Evolutionary conservation across 805 yeast genomes (phyloP).

Genomic region (Kodamaea nitidulidarum): DNA sequence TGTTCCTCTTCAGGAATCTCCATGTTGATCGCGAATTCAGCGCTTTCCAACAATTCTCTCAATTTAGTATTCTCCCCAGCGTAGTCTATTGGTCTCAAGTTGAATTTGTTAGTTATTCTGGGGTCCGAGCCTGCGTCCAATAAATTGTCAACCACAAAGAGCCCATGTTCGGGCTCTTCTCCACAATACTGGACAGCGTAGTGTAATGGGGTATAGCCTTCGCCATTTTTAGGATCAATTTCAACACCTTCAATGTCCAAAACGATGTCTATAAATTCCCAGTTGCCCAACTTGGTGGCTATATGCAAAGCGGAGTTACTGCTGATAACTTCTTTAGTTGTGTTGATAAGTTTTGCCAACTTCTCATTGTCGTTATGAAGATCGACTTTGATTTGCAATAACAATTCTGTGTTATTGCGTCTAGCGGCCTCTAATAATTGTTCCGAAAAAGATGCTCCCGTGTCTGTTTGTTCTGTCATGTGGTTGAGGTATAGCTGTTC

Average conservation of each 20-base stretch:
- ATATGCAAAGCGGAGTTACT: conserved; percentile 81
- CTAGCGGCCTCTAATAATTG: conserved; percentile 85
- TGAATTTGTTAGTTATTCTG: conserved; percentile 39
- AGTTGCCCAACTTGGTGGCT: conserved; percentile 76
- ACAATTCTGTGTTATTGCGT: conserved; percentile 77
- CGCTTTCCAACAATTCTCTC: conserved; percentile 65
- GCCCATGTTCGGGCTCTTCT: conserved; percentile 83
- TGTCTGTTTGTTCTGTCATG: background rate
- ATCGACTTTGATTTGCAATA: conserved; percentile 51
- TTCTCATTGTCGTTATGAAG: conserved; percentile 36
- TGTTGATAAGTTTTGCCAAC: conserved; percentile 55
- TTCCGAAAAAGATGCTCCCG: conserved; percentile 70
- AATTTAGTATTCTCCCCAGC: conserved; percentile 55
- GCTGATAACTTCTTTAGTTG: conserved; percentile 61
- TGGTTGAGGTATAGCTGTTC: background rate
- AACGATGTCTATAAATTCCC: conserved; percentile 77
- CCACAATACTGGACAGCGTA: conserved; percentile 71
- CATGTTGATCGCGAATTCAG: conserved; percentile 65
- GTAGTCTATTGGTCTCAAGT: conserved; percentile 73
- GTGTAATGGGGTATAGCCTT: conserved; percentile 89
- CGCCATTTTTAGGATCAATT: conserved; percentile 73
- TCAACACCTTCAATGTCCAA: conserved; percentile 89
- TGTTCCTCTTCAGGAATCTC: conserved; percentile 29
- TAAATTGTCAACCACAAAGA: conserved; percentile 70
- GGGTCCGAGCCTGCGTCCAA: conserved; percentile 93